Evolutionary conservation across 257 asterid species (phyloP).

Genomic region (Solanum paucissectum): DNA sequence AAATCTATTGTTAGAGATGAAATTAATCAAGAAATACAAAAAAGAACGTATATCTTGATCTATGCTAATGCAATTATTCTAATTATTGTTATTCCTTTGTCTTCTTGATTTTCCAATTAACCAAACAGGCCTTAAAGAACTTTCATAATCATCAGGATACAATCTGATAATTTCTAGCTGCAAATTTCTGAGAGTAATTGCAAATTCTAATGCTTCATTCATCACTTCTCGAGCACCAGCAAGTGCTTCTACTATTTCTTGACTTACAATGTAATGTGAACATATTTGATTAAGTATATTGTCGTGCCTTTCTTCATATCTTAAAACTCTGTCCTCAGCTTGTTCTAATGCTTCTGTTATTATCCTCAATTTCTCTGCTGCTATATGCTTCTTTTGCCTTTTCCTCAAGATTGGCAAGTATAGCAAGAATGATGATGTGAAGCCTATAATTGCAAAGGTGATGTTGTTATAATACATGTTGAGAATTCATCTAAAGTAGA

Average conservation of each 20-base stretch:
- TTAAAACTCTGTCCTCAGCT: slow-evolving; percentile 22
- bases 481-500: background rate
- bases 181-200: slow-evolving; percentile 17
- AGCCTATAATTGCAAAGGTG: slow-evolving; percentile 7
- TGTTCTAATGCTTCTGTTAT: slow-evolving; percentile 17
- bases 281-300: slow-evolving; percentile 25
- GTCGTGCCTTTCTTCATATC: slow-evolving; percentile 39
- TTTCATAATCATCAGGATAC: slow-evolving; percentile 6
- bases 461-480: slow-evolving; percentile 8
- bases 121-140: background rate
- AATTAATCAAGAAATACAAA: background rate
- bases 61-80: background rate
- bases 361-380: slow-evolving; percentile 12
- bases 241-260: slow-evolving; percentile 25
- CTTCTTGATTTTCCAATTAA: slow-evolving; percentile 3
- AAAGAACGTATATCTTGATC: background rate
- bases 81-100: background rate
- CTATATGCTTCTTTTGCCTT: slow-evolving; percentile 1
- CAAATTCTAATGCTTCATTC: slow-evolving; percentile 24
- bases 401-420: slow-evolving; percentile 12
- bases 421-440: slow-evolving; percentile 21
- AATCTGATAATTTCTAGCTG: slow-evolving; percentile 14
- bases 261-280: slow-evolving; percentile 30
- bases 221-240: slow-evolving; percentile 27
- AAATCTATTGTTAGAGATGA: background rate